Base-by-base conservation (phyloP, 345 rosid species). In the Abelmoschus esculentus region DNA sequence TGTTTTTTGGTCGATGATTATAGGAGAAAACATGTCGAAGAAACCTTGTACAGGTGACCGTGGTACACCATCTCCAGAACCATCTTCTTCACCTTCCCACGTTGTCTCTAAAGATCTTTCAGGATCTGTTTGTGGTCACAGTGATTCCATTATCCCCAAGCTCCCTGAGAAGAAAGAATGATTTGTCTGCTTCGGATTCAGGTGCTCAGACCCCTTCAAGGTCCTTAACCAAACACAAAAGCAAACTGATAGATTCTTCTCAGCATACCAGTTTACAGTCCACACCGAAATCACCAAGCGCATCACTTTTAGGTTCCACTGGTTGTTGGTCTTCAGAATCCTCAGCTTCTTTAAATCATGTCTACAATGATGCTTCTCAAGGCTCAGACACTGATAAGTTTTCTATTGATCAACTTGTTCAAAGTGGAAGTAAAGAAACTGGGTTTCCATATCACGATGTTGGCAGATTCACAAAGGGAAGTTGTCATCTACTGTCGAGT, bases 1-100 rank as follows among this genome's bases (percentile, higher is more conserved):
- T 7, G 9, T 47, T 55, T 29, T 62, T 32, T 32, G 6, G 40
- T 7, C 60, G 44, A 54, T 55, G 44, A 31, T 34, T 72, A 10
- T 76, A 86, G 87, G 79, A 54, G 72, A 77, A 67, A 66, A 9
- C 12, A 67, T 63, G 72, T 36, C 69, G 22, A 79, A 78, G 72
- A 73, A 75, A 76, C 70, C 74, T 60, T 75, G 77, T 56, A 11
- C 67, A 53, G 66, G 64, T 13, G 64, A 76, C 17, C 72, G 76
- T 4, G 49, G 40, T 18, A 61, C 28, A 19, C 9, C 70, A 22
- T 29, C 76, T 7, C 53, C 66, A 1, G 81, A 69, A 60, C 74
- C 78, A 28, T 49, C 79, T 71, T 70, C 78, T n/a, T n/a, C n/a
- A 18, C 64, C 53, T 72, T 60, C 69, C 12, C 61, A 31, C 29